phyloP scores from a whole-genome alignment of 2,329 filamentous ascomycete genomes.

The Neonectria magnoliae region DNA sequence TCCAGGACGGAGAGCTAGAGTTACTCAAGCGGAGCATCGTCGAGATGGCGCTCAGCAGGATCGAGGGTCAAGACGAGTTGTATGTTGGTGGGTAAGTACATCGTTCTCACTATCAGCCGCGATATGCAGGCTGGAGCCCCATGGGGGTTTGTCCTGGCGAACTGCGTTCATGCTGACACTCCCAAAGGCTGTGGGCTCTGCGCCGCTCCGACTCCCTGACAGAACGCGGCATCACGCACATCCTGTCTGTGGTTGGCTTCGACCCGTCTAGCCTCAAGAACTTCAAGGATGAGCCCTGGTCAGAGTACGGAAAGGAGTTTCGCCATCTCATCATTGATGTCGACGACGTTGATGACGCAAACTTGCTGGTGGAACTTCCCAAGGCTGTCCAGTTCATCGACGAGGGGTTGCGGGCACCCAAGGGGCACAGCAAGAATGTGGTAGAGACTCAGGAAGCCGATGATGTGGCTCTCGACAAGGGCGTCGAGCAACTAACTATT shows the following conservation, averaged over 20 bases:
- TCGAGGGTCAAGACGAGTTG: slow-evolving; percentile 54
- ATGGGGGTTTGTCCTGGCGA: not conserved
- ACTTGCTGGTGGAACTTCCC: slow-evolving; percentile 84
- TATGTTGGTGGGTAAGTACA: slow-evolving; percentile 52
- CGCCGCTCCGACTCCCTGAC: slow-evolving; percentile 75
- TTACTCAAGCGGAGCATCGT: slow-evolving; percentile 45
- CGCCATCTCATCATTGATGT: slow-evolving; percentile 83
- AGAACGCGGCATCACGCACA: slow-evolving; percentile 83
- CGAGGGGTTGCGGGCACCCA: slow-evolving; percentile 64
- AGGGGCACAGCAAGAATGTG: slow-evolving; percentile 14
- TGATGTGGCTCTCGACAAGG: slow-evolving; percentile 35
- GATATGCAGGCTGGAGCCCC: not conserved
- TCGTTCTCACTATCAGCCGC: slow-evolving; percentile 23
- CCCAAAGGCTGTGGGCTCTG: slow-evolving; percentile 78
- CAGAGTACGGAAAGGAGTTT: slow-evolving; percentile 66
- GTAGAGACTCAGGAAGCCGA: slow-evolving; percentile 28
- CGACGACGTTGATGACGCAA: slow-evolving; percentile 90
- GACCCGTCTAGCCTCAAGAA: slow-evolving; percentile 50
- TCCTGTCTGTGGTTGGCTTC: slow-evolving; percentile 83
- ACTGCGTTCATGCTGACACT: slow-evolving; percentile 24
- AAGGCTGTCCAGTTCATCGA: slow-evolving; percentile 85
- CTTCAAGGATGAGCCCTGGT: slow-evolving; percentile 60
- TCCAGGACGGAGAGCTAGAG: slow-evolving; percentile 36
- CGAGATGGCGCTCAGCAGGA: slow-evolving; percentile 55
- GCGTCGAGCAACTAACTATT: slow-evolving; percentile 27